Evolutionary conservation across 371 early-diverging fungal species (phyloP).

Genomic region (Zopfochytrium polystomum): DNA sequence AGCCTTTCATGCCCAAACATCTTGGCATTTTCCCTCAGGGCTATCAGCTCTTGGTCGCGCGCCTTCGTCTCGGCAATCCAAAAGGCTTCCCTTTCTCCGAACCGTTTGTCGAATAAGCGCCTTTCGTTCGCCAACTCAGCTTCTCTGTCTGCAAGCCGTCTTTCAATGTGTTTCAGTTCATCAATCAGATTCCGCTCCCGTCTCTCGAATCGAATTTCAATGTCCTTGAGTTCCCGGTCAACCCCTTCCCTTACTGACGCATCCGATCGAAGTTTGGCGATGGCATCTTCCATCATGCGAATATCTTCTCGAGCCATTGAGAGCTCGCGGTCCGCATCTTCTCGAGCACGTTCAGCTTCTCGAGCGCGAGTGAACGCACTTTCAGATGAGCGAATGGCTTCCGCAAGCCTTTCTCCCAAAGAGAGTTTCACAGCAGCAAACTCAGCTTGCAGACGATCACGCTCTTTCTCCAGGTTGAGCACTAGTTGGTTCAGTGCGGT

Average conservation of each 20-base stretch:
- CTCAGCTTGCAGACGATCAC: slow-evolving; percentile 34
- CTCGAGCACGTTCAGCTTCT: slow-evolving; percentile 11
- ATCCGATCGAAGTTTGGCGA: neutral
- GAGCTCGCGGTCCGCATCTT: slow-evolving; percentile 4
- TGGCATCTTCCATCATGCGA: neutral
- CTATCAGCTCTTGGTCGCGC: slow-evolving; percentile 13
- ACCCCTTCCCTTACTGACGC: neutral
- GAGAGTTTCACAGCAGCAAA: slow-evolving; percentile 24
- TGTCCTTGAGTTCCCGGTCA: neutral
- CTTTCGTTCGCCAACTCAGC: slow-evolving; percentile 14
- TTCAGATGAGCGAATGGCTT: neutral
- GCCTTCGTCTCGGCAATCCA: slow-evolving; percentile 11
- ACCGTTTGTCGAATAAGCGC: slow-evolving; percentile 2
- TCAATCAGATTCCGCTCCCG: slow-evolving; percentile 20
- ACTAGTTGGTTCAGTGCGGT: slow-evolving; percentile 37
- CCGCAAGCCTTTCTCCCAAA: slow-evolving; percentile 10
- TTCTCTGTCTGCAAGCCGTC: slow-evolving; percentile 4
- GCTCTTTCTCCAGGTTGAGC: slow-evolving; percentile 35
- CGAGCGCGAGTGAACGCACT: neutral
- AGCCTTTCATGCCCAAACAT: slow-evolving; percentile 5
- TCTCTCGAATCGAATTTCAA: neutral
- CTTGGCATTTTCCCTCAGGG: slow-evolving; percentile 5
- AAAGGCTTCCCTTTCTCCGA: slow-evolving; percentile 18
- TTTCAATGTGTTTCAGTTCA: slow-evolving; percentile 16
- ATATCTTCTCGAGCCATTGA: neutral